These are phyloP conservation scores for Colletotrichum graminicola DNA, from an alignment of 2,329 filamentous ascomycete genomes.

Conservation along the genomic window DNA sequence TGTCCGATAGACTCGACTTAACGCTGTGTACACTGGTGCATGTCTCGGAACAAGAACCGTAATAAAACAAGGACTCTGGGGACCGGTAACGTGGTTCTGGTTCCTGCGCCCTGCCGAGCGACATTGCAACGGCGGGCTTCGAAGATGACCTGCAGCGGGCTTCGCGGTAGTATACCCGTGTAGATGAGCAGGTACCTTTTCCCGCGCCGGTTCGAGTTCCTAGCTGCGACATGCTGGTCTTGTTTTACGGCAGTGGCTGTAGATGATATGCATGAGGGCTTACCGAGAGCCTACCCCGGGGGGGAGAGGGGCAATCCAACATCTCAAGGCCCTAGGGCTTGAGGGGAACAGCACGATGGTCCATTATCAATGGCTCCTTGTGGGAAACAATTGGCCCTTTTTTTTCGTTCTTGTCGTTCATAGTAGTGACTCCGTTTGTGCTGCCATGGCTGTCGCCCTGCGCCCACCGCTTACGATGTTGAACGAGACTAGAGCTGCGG, in stretches of 20 bases:
- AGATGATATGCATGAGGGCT: not conserved
- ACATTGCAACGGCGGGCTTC: not conserved
- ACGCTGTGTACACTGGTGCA: not conserved
- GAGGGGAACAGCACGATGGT: not conserved
- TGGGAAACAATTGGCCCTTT: too few relatives aligned
- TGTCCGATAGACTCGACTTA: not conserved
- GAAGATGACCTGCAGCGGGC: not conserved
- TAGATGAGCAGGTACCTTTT: not conserved
- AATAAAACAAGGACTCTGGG: constrained; percentile 6
- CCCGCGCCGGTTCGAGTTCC: not conserved
- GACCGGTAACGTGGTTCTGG: constrained; percentile 28
- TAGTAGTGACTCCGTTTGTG: too few relatives aligned
- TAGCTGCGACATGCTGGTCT: not conserved
- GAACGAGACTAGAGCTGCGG: too few relatives aligned
- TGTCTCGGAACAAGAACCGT: not conserved
- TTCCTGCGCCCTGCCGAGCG: constrained; percentile 21
- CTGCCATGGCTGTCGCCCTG: too few relatives aligned
- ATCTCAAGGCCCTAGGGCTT: not conserved
- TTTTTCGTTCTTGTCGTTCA: too few relatives aligned
- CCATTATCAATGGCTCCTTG: not conserved
- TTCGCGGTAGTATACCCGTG: not conserved
- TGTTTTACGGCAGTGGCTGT: not conserved
- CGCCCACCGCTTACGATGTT: too few relatives aligned
- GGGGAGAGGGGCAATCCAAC: not conserved
- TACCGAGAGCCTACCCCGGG: not conserved